Conservation (phyloP, 352 stramenopile genomes). For the Globisporangium spinosum region DNA sequence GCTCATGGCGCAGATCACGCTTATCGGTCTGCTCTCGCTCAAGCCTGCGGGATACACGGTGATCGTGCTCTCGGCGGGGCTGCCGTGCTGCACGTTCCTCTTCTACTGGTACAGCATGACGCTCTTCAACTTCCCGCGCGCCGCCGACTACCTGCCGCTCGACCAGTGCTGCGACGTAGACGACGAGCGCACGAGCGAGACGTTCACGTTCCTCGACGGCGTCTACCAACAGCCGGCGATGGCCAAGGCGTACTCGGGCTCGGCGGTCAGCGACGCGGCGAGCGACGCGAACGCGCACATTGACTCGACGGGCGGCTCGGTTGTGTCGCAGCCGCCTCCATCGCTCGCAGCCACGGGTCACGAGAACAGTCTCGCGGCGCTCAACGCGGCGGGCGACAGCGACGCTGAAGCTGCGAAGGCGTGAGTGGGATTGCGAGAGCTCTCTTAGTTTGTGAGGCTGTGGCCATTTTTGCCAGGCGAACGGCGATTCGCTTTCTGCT, state of each 20-base stretch:
- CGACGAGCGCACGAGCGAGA: constrained; percentile 43
- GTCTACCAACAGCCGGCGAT: constrained; percentile 72
- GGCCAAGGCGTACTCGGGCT: constrained; percentile 25
- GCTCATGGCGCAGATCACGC: constrained; percentile 54
- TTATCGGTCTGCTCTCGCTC: constrained; percentile 66
- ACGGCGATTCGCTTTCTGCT: neutral
- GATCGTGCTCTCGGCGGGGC: constrained; percentile 33
- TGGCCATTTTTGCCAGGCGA: neutral
- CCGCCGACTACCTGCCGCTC: constrained; percentile 51
- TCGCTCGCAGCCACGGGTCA: constrained; percentile 26
- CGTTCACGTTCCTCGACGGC: constrained; percentile 60
- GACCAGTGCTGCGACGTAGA: constrained; percentile 67
- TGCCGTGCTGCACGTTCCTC: constrained; percentile 55
- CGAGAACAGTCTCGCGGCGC: constrained; percentile 34
- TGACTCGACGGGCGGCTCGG: constrained; percentile 21
- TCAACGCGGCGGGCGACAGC: constrained; percentile 39
- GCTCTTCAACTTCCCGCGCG: constrained; percentile 41
- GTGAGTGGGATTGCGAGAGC: neutral
- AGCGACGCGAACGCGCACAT: constrained; percentile 19
- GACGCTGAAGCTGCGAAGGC: constrained; percentile 11
- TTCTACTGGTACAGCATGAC: constrained; percentile 64
- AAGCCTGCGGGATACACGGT: constrained; percentile 49
- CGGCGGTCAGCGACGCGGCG: neutral
- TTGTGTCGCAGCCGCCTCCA: constrained; percentile 26
- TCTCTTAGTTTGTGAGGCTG: neutral